phyloP scores from a whole-genome alignment of 1,284 basidiomycete genomes.

The Ceratobasidium sp. region DNA sequence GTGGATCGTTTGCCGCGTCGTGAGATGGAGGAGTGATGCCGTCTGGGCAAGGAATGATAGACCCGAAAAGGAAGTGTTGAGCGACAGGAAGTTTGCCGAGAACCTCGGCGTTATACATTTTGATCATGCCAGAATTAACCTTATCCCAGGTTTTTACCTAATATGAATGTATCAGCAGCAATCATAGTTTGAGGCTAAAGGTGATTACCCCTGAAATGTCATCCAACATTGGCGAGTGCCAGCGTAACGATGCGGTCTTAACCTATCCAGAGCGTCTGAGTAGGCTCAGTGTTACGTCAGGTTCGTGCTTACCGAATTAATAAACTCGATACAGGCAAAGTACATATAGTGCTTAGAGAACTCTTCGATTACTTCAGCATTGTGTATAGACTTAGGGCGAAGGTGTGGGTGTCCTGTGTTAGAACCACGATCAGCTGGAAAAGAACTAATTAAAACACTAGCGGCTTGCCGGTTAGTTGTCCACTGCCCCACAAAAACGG shows the following conservation, averaged over 20 bases:
- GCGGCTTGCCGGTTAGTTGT: conserved; percentile 75
- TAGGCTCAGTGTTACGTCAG: conserved; percentile 9
- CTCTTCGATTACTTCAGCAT: conserved; percentile 92
- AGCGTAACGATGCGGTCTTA: conserved; percentile 94
- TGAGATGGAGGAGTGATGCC: conserved; percentile 64
- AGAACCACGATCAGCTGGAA: background rate
- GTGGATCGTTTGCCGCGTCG: conserved; percentile 60
- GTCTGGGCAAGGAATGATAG: conserved; percentile 71
- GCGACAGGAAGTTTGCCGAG: conserved; percentile 95
- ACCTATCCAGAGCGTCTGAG: conserved; percentile 67
- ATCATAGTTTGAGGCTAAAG: background rate
- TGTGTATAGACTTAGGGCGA: conserved; percentile 92
- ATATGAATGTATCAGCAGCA: conserved; percentile 2
- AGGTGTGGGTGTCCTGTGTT: conserved; percentile 86
- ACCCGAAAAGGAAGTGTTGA: conserved; percentile 96
- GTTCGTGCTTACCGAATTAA: conserved; percentile 79
- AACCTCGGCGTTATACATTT: conserved; percentile 98
- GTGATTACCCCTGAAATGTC: conserved; percentile 89
- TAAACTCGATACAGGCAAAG: conserved; percentile 95
- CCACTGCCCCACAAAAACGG: conserved; percentile 93
- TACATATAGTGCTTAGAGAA: conserved; percentile 96
- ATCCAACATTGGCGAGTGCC: conserved; percentile 99
- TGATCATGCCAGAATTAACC: conserved; percentile 97
- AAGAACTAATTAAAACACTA: background rate
- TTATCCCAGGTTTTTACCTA: conserved; percentile 97